A percentile compares a stretch with the other conserved stretches of the same genome.
Conservation (phyloP, 306 rosid genomes). For the Vachellia collinsii region DNA sequence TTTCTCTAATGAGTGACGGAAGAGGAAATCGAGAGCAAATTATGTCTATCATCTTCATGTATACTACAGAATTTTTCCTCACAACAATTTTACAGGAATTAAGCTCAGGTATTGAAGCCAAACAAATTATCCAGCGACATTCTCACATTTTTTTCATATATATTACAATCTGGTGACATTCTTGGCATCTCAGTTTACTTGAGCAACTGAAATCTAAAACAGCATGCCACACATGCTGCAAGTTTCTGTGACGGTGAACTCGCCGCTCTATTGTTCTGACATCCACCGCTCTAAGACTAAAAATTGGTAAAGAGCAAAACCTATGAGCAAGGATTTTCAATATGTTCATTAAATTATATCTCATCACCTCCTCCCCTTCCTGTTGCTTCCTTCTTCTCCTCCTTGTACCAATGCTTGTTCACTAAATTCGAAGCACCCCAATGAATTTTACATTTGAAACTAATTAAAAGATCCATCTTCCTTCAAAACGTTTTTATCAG, state of each 20-base stretch:
- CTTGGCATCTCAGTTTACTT: slow-evolving; percentile 18
- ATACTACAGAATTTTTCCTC: not conserved
- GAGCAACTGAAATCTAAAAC: slow-evolving; percentile 12
- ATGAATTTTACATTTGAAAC: slow-evolving; percentile 18
- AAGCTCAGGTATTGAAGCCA: not conserved
- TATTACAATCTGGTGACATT: slow-evolving; percentile 15
- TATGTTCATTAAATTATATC: slow-evolving; percentile 16
- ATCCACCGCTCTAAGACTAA: slow-evolving; percentile 8
- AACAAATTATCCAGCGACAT: not conserved
- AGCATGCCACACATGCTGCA: not conserved
- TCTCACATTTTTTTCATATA: not conserved
- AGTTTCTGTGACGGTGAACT: slow-evolving; percentile 24
- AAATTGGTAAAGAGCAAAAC: slow-evolving; percentile 8
- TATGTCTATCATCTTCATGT: not conserved
- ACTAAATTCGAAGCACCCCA: slow-evolving; percentile 3
- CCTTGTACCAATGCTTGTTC: slow-evolving; percentile 1
- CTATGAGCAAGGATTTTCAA: slow-evolving; percentile 15
- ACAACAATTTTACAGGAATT: not conserved
- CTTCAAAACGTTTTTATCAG: not conserved
- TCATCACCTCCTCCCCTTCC: not conserved
- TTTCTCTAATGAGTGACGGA: not conserved
- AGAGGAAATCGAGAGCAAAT: slow-evolving; percentile 19
- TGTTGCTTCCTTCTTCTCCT: not conserved
- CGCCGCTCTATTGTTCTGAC: not conserved
- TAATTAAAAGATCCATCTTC: slow-evolving; percentile 7